Evolutionary conservation across 192 early-diverging fungal genomes (phyloP).

Genomic region (Backusella tuberculispora): DNA sequence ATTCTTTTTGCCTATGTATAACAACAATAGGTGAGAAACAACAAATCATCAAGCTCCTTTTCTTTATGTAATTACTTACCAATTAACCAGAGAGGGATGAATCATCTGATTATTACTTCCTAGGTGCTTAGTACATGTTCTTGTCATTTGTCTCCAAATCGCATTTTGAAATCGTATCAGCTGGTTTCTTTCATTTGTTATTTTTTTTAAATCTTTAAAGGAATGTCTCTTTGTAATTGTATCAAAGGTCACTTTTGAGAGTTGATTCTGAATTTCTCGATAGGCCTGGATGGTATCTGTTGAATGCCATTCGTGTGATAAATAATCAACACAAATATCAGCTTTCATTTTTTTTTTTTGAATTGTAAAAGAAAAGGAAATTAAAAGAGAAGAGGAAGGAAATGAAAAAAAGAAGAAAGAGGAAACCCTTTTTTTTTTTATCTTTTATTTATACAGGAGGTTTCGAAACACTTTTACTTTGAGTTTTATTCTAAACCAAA

Average conservation of each 20-base stretch:
- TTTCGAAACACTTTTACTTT: conserved; percentile 15
- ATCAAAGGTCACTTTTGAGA: conserved; percentile 10
- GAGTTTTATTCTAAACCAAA: conserved; percentile 17
- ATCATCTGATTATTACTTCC: conserved; percentile 18
- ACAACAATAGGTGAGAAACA: neutral
- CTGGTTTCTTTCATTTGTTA: conserved; percentile 29
- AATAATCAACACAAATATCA: conserved; percentile 34
- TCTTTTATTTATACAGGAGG: conserved; percentile 2
- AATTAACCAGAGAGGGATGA: conserved; percentile 40
- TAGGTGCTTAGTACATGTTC: conserved; percentile 25
- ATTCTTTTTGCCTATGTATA: conserved; percentile 44
- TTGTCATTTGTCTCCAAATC: conserved; percentile 46
- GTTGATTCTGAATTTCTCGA: conserved; percentile 24
- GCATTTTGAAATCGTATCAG: conserved; percentile 43
- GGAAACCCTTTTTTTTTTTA: neutral
- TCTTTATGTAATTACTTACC: neutral
- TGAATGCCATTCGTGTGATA: conserved; percentile 33
- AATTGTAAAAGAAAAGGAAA: neutral
- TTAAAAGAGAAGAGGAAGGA: neutral
- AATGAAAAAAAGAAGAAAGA: neutral
- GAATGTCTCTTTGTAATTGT: neutral
- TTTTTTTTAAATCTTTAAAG: conserved; percentile 8
- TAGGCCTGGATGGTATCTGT: conserved; percentile 31
- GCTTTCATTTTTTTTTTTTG: conserved; percentile 30
- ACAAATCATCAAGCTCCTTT: conserved; percentile 20